These are phyloP conservation scores for Epipyxis sp. DNA, from an alignment of 108 stramenopile genomes.

Conservation along the genomic window DNA sequence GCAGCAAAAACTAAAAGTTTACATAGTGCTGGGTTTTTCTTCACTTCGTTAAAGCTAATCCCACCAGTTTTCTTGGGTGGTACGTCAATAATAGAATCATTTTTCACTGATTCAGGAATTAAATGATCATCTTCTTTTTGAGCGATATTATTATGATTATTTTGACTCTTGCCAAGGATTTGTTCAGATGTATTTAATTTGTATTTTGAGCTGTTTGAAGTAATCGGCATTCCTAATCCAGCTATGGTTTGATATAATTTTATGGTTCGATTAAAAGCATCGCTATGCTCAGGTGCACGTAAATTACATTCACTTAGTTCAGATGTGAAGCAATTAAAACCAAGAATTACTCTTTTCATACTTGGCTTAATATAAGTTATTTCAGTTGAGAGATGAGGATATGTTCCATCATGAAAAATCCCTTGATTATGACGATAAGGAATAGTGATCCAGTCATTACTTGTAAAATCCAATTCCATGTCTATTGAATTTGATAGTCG, in stretches of 20 bases:
- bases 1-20: conserved; percentile 18
- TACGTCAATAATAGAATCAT: too few species aligned
- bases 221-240: not conserved
- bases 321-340: conserved; percentile 70
- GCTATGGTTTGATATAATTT: conserved; percentile 29
- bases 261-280: conserved; percentile 58
- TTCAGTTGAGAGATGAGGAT: conserved; percentile 60
- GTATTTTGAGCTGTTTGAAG: not conserved
- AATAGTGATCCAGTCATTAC: conserved; percentile 51
- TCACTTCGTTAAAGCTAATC: not conserved
- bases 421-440: conserved; percentile 67
- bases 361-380: not conserved
- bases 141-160: not conserved
- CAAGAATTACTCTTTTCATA: conserved; percentile 67
- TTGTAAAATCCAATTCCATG: conserved; percentile 40
- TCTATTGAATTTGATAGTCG: conserved; percentile 42
- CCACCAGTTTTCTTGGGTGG: not conserved
- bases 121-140: not conserved
- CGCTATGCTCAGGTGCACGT: conserved; percentile 70
- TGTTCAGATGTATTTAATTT: not conserved
- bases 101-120: not conserved
- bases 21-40: conserved; percentile 24
- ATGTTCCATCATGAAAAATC: conserved; percentile 64
- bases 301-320: conserved; percentile 57
- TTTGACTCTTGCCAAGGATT: not conserved